phyloP scores from a whole-genome alignment of 345 rosid genomes.

The Gossypium rotundifolium region DNA sequence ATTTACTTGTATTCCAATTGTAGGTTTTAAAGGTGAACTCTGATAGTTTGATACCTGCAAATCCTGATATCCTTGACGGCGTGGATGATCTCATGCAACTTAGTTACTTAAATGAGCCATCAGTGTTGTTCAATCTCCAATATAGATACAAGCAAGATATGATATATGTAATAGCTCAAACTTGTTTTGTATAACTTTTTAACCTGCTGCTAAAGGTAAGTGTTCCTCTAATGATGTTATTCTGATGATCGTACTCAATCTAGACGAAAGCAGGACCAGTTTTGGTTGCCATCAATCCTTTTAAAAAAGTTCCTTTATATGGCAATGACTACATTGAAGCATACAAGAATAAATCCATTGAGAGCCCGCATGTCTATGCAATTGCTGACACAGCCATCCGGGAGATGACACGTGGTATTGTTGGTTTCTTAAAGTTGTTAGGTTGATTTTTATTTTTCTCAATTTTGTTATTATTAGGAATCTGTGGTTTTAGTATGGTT shows the following conservation, averaged over 20 bases:
- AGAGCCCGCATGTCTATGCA: conserved; percentile 30
- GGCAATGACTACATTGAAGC: conserved; percentile 78
- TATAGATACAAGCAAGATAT: conserved; percentile 81
- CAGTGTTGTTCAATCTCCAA: conserved; percentile 87
- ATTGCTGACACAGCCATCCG: conserved; percentile 93
- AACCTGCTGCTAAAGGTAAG: conserved; percentile 9
- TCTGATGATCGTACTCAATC: conserved; percentile 18
- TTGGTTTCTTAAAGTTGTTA: conserved; percentile 16
- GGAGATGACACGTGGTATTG: conserved; percentile 91
- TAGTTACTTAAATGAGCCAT: conserved; percentile 95
- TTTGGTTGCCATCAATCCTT: conserved; percentile 94
- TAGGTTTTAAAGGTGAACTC: conserved; percentile 64
- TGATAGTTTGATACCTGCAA: conserved; percentile 76
- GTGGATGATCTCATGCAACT: conserved; percentile 98
- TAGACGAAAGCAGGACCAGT: conserved; percentile 99
- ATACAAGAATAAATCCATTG: conserved; percentile 65
- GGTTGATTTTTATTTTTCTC: neutral
- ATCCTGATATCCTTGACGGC: conserved; percentile 98
- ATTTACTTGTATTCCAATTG: conserved; percentile 7
- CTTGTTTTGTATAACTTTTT: conserved; percentile 10
- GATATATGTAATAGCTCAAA: conserved; percentile 73
- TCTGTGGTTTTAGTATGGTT: conserved; percentile 22
- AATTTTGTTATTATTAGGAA: neutral
- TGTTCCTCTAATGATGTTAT: conserved; percentile 9
- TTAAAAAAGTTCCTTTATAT: conserved; percentile 81